Evolutionary conservation across 164 flowering plant genomes (phyloP), one percentile per base, ranked within the genome.

Genomic region (Malania oleifera): DNA sequence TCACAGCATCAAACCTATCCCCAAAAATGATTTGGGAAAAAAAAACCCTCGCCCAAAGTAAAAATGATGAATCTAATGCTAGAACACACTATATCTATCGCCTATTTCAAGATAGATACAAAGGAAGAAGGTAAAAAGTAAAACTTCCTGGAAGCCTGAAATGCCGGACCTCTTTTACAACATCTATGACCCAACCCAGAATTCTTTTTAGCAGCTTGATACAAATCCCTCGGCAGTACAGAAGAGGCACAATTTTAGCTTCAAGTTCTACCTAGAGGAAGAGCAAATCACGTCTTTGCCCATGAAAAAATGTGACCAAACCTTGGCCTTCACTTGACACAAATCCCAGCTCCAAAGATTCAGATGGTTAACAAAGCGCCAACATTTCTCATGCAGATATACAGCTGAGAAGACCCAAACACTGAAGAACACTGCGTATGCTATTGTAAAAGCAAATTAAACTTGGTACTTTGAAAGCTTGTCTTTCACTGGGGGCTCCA

Each of bases 401-500:
- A 62, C 67, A 62, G 24, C 52, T 58, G 52, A 19, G 48, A 54
- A 54, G 59, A 23, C 52, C 56, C 58, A 56, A 43, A 43, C 18
- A 44, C 14, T 56, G 63, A 17, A 40, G 56, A 59, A 40, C 25
- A 57, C 23, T 22, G 13, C 57, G 11, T 37, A 46, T 18, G 12
- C 24, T 23, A 29, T 46, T n/a, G 6, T 9, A 22, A 22, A 27
- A 53, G 8, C 37, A 26, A 2, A 45, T 69, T 73, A 84, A 20
- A 92, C 84, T 76, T 77, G 84, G 73, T 87, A 92, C 61, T 80
- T 78, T 24, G 76, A 75, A 26, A 92, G 73, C 71, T 72, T 82
- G 3, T 86, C 97, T 76, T 85, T 89, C 60, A 84, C 88, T 1
- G 77, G 75, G 0, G 96, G 86, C 63, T 92, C 98, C 77, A 92